These are phyloP conservation scores for Striga asiatica DNA, from an alignment of 257 asterid genomes.

Conservation along the genomic window DNA sequence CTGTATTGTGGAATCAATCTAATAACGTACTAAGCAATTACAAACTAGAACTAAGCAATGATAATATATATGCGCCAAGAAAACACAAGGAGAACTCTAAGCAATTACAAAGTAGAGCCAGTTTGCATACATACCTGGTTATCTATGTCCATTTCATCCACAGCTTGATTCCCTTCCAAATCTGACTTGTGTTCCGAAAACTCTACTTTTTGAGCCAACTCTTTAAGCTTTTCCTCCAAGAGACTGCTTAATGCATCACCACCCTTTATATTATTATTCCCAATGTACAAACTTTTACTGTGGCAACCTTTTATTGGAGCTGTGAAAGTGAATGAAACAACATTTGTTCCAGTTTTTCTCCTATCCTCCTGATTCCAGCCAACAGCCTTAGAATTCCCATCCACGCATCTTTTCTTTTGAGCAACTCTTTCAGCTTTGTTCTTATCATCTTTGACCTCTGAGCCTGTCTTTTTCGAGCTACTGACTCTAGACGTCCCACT, in stretches of 20 bases:
- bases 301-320: too few relatives aligned
- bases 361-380: conserved; percentile 32
- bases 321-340: conserved; percentile 79
- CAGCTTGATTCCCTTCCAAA: conserved; percentile 18
- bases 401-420: conserved; percentile 57
- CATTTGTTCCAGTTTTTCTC: conserved; percentile 42
- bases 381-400: conserved; percentile 46
- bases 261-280: conserved; percentile 35
- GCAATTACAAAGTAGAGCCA: too few relatives aligned
- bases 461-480: conserved; percentile 39
- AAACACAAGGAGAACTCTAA: too few relatives aligned
- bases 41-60: too few relatives aligned
- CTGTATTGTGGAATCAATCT: too few relatives aligned
- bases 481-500: conserved; percentile 18
- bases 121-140: too few relatives aligned
- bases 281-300: too few relatives aligned
- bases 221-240: conserved; percentile 73
- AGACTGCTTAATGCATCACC: conserved; percentile 64
- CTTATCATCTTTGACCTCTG: conserved; percentile 32
- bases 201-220: conserved; percentile 52
- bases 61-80: too few relatives aligned
- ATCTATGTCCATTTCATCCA: conserved; percentile 26
- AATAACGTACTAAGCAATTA: too few relatives aligned
- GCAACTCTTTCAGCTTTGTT: conserved; percentile 33
- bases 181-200: conserved; percentile 34